phyloP scores from a whole-genome alignment of 371 early-diverging fungal species.

The Mycotypha africana region DNA sequence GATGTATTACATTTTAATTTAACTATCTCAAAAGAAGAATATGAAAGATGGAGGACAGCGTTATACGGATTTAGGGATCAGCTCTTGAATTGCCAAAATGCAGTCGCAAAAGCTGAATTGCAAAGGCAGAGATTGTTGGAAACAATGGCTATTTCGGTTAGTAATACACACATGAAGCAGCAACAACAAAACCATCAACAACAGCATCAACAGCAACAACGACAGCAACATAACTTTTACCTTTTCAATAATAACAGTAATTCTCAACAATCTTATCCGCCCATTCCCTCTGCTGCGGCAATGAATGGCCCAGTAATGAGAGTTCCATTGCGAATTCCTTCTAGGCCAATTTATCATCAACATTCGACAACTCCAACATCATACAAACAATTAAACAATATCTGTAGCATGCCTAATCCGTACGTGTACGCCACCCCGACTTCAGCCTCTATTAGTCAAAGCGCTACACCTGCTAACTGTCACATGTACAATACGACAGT shows the following conservation, averaged over 20 bases:
- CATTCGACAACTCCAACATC: conserved; percentile 1
- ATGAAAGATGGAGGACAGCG: conserved; percentile 33
- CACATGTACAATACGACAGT: not conserved
- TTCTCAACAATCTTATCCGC: conserved; percentile 10
- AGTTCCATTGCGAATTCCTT: conserved; percentile 16
- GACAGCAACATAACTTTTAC: conserved; percentile 9
- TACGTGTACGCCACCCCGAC: too few species aligned
- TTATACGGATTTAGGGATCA: conserved; percentile 24
- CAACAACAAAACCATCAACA: conserved; percentile 8
- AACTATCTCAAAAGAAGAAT: conserved; percentile 55
- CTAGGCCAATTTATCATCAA: conserved; percentile 12
- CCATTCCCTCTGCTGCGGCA: conserved; percentile 5
- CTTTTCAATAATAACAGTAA: conserved; percentile 13
- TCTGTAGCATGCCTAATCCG: too few species aligned
- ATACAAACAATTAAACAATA: too few species aligned
- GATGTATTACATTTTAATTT: conserved; percentile 51
- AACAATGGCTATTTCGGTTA: conserved; percentile 9
- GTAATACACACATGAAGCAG: conserved; percentile 5
- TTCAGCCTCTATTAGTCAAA: conserved; percentile 1
- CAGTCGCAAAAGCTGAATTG: conserved; percentile 12
- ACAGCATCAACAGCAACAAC: conserved; percentile 13
- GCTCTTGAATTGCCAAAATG: too few species aligned
- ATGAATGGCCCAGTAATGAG: conserved; percentile 10
- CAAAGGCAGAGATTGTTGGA: conserved; percentile 21
- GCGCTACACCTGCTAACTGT: not conserved